Conservation (phyloP, 2,329 filamentous ascomycete species). For the Chaetomium globosum region DNA sequence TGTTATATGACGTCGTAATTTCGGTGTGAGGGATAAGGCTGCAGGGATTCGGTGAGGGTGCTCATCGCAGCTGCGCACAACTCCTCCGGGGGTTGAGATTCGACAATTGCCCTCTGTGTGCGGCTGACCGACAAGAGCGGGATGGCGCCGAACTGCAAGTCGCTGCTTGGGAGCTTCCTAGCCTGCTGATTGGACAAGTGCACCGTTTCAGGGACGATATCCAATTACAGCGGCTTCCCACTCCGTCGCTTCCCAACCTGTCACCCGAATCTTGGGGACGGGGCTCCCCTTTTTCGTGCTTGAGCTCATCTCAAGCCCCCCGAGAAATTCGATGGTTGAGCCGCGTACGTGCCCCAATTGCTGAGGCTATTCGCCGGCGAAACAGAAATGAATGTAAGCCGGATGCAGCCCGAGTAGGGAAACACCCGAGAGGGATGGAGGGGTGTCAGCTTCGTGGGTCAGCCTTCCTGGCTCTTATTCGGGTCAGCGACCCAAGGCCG, state of each 20-base stretch:
- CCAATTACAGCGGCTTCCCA: conserved; percentile 24
- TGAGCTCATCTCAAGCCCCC: conserved; percentile 8
- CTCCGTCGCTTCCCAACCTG: conserved; percentile 18
- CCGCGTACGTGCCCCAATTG: background rate
- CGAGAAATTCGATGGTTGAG: background rate
- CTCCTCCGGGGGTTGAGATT: conserved; percentile 21
- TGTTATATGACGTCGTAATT: conserved; percentile 21
- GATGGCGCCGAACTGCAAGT: conserved; percentile 21
- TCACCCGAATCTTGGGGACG: background rate
- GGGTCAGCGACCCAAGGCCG: background rate
- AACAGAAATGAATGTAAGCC: conserved; percentile 12
- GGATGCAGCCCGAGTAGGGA: background rate
- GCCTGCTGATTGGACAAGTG: conserved; percentile 25
- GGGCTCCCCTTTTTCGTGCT: conserved; percentile 12
- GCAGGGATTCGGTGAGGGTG: conserved; percentile 21
- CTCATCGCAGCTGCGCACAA: conserved; percentile 35
- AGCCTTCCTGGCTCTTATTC: background rate
- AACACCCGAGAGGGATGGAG: conserved; percentile 4
- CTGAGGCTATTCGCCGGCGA: background rate
- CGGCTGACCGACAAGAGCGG: conserved; percentile 26
- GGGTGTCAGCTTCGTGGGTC: conserved; percentile 9
- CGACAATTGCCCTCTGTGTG: conserved; percentile 26
- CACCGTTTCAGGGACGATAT: conserved; percentile 18
- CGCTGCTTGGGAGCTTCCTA: conserved; percentile 9
- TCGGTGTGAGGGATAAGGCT: conserved; percentile 15